phyloP scores from a whole-genome alignment of 495 filamentous ascomycete genomes.

The Apiosordaria backusii region DNA sequence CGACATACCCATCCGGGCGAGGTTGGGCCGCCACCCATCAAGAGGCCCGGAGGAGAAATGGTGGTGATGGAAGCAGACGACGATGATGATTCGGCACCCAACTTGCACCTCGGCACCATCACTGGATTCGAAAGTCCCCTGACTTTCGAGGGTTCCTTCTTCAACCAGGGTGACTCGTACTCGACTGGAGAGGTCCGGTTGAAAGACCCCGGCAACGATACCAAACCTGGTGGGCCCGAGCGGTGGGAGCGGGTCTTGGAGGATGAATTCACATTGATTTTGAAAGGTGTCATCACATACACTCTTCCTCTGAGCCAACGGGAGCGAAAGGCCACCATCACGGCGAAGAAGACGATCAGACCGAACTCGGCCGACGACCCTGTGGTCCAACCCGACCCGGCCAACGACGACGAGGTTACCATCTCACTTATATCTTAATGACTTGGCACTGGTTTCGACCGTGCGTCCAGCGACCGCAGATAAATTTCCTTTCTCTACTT shows the following conservation, averaged over 20 bases:
- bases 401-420: not conserved
- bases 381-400: slow-evolving; percentile 1
- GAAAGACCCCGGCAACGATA: slow-evolving; percentile 79
- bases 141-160: slow-evolving; percentile 81
- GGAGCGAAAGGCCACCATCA: slow-evolving; percentile 52
- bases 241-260: slow-evolving; percentile 89
- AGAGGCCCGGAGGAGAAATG: slow-evolving; percentile 10
- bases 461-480: slow-evolving; percentile 6
- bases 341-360: slow-evolving; percentile 49
- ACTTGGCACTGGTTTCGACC: not conserved
- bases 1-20: slow-evolving; percentile 51
- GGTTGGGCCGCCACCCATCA: slow-evolving; percentile 28
- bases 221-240: slow-evolving; percentile 70
- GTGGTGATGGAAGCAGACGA: slow-evolving; percentile 49
- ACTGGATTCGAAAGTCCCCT: slow-evolving; percentile 81
- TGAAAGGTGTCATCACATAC: slow-evolving; percentile 86
- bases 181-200: slow-evolving; percentile 83
- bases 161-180: slow-evolving; percentile 59
- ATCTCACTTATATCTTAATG: slow-evolving; percentile 6
- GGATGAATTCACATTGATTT: slow-evolving; percentile 87
- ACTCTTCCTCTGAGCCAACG: slow-evolving; percentile 75
- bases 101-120: slow-evolving; percentile 86
- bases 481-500: slow-evolving; percentile 1
- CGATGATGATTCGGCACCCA: slow-evolving; percentile 70
- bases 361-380: slow-evolving; percentile 49